Conservation (phyloP, 352 stramenopile genomes). For the Pythium biforme region DNA sequence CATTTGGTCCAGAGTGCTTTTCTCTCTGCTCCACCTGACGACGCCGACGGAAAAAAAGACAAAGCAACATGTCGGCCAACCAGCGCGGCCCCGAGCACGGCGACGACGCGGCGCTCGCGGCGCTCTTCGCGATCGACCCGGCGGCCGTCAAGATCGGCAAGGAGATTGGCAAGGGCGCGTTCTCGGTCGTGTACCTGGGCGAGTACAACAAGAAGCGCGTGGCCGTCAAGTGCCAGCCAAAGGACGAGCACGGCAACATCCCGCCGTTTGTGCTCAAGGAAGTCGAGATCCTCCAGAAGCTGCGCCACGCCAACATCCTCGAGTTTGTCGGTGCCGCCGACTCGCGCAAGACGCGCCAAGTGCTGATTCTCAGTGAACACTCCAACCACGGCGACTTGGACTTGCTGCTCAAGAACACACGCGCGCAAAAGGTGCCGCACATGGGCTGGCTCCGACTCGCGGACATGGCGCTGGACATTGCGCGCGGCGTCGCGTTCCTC, state of each 20-base stretch:
- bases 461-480: slow-evolving; percentile 75
- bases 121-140: slow-evolving; percentile 59
- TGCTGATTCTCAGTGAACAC: slow-evolving; percentile 85
- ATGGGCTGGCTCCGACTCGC: slow-evolving; percentile 61
- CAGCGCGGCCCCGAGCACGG: slow-evolving; percentile 31
- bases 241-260: slow-evolving; percentile 67
- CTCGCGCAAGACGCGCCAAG: slow-evolving; percentile 63
- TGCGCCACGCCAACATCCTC: slow-evolving; percentile 72
- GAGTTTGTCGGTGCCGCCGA: slow-evolving; percentile 76
- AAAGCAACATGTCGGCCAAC: slow-evolving; percentile 33
- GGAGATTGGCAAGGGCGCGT: slow-evolving; percentile 84
- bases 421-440: slow-evolving; percentile 40
- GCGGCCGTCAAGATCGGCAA: slow-evolving; percentile 66
- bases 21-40: not conserved
- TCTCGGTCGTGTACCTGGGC: slow-evolving; percentile 75
- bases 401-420: slow-evolving; percentile 59
- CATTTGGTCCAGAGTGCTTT: not conserved
- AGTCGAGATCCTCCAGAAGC: slow-evolving; percentile 63
- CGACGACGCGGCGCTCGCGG: slow-evolving; percentile 17
- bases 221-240: slow-evolving; percentile 85
- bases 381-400: slow-evolving; percentile 75
- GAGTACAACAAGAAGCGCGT: slow-evolving; percentile 74
- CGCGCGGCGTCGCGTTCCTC: slow-evolving; percentile 94
- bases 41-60: not conserved
- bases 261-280: slow-evolving; percentile 76